Conservation (phyloP, 2,329 filamentous ascomycete species). For the Diaporthe batatas region DNA sequence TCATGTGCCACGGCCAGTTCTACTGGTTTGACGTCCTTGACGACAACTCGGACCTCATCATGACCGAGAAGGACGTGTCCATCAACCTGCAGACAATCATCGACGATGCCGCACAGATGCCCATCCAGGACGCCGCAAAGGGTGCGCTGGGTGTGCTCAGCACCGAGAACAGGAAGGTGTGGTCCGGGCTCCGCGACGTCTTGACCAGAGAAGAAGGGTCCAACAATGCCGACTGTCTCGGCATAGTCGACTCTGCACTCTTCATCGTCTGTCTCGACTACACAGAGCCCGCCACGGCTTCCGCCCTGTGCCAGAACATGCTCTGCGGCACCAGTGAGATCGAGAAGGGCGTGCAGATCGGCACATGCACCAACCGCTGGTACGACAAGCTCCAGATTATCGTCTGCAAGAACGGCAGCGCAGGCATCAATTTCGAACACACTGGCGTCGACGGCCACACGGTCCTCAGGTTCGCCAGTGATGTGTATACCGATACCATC, state of each 20-base stretch:
- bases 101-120: conserved; percentile 88
- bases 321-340: conserved; percentile 94
- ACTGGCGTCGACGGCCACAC: conserved; percentile 98
- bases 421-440: conserved; percentile 99
- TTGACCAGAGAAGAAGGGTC: conserved; percentile 87
- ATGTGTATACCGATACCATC: conserved; percentile 97
- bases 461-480: conserved; percentile 93
- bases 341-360: conserved; percentile 93
- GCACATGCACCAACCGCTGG: conserved; percentile 98
- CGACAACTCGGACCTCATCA: conserved; percentile 93
- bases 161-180: conserved; percentile 95
- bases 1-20: conserved; percentile 94
- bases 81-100: conserved; percentile 93
- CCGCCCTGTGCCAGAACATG: conserved; percentile 97
- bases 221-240: conserved; percentile 96
- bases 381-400: conserved; percentile 99
- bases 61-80: conserved; percentile 94
- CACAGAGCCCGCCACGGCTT: conserved; percentile 83
- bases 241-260: conserved; percentile 92
- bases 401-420: conserved; percentile 98
- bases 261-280: conserved; percentile 95
- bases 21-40: conserved; percentile 99
- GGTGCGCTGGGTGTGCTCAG: conserved; percentile 92
- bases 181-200: conserved; percentile 91
- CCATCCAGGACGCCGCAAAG: conserved; percentile 96